These are phyloP conservation scores for Asterionellopsis glacialis DNA, from an alignment of 108 stramenopile species.

Conservation along the genomic window DNA sequence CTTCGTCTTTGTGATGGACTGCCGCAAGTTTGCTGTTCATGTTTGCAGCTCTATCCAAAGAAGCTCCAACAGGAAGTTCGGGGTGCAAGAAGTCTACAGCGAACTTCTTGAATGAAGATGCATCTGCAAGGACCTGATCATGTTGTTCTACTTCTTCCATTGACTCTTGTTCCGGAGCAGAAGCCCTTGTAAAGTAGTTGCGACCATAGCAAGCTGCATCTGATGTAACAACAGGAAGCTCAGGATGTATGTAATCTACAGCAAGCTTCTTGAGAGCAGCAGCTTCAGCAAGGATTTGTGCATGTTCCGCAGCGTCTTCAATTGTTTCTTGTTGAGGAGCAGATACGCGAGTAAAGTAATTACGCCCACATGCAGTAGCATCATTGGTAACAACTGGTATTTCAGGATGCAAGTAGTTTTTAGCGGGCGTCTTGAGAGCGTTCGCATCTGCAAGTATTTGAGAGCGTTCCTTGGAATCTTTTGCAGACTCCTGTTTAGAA, in stretches of 20 bases:
- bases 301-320: conserved; percentile 28
- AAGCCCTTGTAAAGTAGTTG: conserved; percentile 61
- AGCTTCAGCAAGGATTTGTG: conserved; percentile 22
- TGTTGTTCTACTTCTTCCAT: conserved; percentile 23
- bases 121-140: conserved; percentile 30
- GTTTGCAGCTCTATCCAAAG: too few relatives aligned
- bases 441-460: conserved; percentile 35
- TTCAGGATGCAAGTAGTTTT: conserved; percentile 59
- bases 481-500: conserved; percentile 30
- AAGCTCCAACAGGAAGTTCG: conserved; percentile 29
- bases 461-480: conserved; percentile 36
- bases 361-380: conserved; percentile 41
- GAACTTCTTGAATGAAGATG: conserved; percentile 34
- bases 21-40: too few relatives aligned
- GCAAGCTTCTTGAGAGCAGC: conserved; percentile 25
- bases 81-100: conserved; percentile 56
- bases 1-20: too few relatives aligned
- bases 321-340: conserved; percentile 43
- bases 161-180: conserved; percentile 44
- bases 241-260: conserved; percentile 25
- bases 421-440: conserved; percentile 51
- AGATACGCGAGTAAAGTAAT: conserved; percentile 62
- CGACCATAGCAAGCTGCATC: conserved; percentile 21
- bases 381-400: conserved; percentile 23
- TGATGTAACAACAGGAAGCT: conserved; percentile 10